Evolutionary conservation across 1,284 basidiomycete species (phyloP).

Genomic region (Marasmius oreades): DNA sequence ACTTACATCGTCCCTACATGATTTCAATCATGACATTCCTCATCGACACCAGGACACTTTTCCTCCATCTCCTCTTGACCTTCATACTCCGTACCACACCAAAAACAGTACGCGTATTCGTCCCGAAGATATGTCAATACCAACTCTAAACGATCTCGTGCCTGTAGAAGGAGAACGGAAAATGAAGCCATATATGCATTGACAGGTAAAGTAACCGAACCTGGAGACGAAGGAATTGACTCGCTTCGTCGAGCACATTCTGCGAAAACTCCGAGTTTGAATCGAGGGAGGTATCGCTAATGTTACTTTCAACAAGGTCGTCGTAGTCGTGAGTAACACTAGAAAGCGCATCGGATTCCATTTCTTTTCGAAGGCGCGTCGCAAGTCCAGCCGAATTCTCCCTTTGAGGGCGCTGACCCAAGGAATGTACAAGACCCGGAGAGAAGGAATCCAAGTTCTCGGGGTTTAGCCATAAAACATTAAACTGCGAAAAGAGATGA

Average conservation of each 20-base stretch:
- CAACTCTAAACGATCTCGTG: slow-evolving; percentile 61
- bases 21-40: slow-evolving; percentile 73
- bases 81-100: slow-evolving; percentile 79
- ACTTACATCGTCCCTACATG: not conserved
- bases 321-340: slow-evolving; percentile 35
- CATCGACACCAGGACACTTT: slow-evolving; percentile 72
- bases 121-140: slow-evolving; percentile 73
- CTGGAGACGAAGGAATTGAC: slow-evolving; percentile 63
- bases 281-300: slow-evolving; percentile 9
- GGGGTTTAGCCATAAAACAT: slow-evolving; percentile 73
- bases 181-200: slow-evolving; percentile 8
- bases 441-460: slow-evolving; percentile 63
- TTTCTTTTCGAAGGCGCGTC: slow-evolving; percentile 57
- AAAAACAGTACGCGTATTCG: slow-evolving; percentile 77
- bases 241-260: slow-evolving; percentile 61
- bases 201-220: slow-evolving; percentile 33
- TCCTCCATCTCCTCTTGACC: slow-evolving; percentile 54
- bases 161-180: slow-evolving; percentile 36
- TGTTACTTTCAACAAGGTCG: slow-evolving; percentile 23
- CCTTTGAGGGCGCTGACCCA: slow-evolving; percentile 32
- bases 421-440: slow-evolving; percentile 53
- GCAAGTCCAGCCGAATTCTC: slow-evolving; percentile 27
- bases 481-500: slow-evolving; percentile 50
- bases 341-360: slow-evolving; percentile 64
- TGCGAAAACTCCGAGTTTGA: slow-evolving; percentile 42